phyloP scores from a whole-genome alignment of 2,329 filamentous ascomycete species.

The Neopestalotiopsis rosae region DNA sequence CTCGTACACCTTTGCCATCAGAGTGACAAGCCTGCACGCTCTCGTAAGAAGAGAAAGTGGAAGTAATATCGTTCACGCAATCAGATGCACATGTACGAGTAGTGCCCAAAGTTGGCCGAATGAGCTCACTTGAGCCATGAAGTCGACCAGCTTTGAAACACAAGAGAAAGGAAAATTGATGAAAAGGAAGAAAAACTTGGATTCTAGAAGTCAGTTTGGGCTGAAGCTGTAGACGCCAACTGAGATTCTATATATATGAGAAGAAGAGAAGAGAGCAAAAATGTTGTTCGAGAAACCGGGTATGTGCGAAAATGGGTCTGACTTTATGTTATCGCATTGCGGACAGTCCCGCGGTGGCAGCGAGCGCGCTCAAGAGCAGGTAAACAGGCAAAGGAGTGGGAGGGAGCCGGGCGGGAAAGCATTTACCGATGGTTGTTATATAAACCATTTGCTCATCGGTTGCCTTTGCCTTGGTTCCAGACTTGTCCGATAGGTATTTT shows the following conservation, averaged over 20 bases:
- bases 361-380: neutral
- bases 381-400: neutral
- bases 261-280: neutral
- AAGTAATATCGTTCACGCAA: neutral
- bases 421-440: neutral
- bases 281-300: neutral
- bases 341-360: neutral
- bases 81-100: neutral
- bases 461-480: neutral
- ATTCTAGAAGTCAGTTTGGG: too few relatives aligned
- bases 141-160: neutral
- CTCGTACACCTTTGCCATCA: neutral
- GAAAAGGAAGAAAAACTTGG: too few relatives aligned
- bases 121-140: neutral
- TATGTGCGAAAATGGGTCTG: neutral
- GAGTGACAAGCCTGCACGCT: neutral
- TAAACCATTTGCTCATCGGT: conserved; percentile 3
- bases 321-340: neutral
- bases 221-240: too few relatives aligned
- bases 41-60: neutral
- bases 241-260: neutral
- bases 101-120: neutral
- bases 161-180: neutral
- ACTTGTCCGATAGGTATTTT: neutral
- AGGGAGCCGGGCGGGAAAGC: neutral